Base-by-base conservation (phyloP, 306 rosid genomes). In the Begonia loranthoides region DNA sequence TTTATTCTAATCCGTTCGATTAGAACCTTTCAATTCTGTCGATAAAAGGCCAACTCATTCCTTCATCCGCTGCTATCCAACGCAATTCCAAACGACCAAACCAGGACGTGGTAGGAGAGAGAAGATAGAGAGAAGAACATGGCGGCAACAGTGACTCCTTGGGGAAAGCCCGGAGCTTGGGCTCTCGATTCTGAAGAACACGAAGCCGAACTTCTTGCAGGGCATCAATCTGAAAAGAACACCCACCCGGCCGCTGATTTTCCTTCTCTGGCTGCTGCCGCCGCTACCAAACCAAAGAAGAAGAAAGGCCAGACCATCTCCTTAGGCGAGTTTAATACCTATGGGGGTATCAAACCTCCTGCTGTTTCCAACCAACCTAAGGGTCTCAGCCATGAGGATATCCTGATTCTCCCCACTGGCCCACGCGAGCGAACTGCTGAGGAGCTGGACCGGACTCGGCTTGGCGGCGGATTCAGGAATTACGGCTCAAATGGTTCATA, bases 141-240 rank as follows among this genome's bases (percentile, higher is more conserved):
- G 97, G 94, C 95, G 79, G 95, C 97, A 66, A 77, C 87, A 7
- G 75, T 71, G 41, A 75, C 95, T 75, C 77, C 87, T 1, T 89
- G 97, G 97, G 64, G 83, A 13, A 89, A 89, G 33, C 90, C 97
- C 17, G 90, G 95, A 10, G 94, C 95, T 2, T 89, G 97, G 97
- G 97, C 97, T 2, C 75, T 84, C 4, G 97, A 79, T 14, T 47
- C 95, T 4, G 95, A 89, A 44, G 73, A 77, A 55, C 69, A 89
- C 44, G 97, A 89, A 17, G 84, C 67, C 12, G 82, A 84, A 45
- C 87, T 89, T 43, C 54, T 58, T 2, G 13, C 46, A 34, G 53
- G 34, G 22, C n/a, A 33, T 41, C 13, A 45, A 4, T 14, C 9
- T 15, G 6, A 28, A 39, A 55, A 19, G 17, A 15, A 56, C 17